phyloP scores from a whole-genome alignment of 306 rosid genomes.

The Quercus wislizeni region DNA sequence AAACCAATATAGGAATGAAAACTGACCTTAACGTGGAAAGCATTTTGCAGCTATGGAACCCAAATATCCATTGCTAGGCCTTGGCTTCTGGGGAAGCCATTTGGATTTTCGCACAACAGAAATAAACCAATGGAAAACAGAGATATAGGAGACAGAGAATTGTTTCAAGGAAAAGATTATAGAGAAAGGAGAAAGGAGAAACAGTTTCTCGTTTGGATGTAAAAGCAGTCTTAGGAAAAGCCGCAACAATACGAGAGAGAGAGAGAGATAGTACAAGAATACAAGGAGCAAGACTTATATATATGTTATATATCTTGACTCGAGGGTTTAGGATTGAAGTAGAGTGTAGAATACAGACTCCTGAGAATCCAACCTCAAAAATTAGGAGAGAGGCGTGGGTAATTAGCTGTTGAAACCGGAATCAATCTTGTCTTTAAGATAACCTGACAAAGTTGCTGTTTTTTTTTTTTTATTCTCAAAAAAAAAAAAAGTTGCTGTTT shows the following conservation, averaged over 20 bases:
- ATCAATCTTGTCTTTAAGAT: too few species aligned
- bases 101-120: not conserved
- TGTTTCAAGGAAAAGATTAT: not conserved
- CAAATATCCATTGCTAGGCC: constrained; percentile 24
- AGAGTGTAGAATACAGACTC: too few species aligned
- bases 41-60: constrained; percentile 52
- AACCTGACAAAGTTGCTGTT: too few species aligned
- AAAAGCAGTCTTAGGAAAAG: constrained; percentile 12
- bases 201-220: constrained; percentile 1
- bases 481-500: too few species aligned
- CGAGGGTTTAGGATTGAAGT: too few species aligned
- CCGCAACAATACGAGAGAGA: not conserved
- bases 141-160: not conserved
- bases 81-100: constrained; percentile 18
- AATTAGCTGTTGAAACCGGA: too few species aligned
- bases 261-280: not conserved
- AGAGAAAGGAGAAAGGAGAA: not conserved
- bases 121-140: not conserved
- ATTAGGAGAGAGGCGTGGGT: too few species aligned
- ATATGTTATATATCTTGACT: too few species aligned
- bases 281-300: not conserved
- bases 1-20: constrained; percentile 11
- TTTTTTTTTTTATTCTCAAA: too few species aligned
- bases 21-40: constrained; percentile 61
- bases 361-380: too few species aligned